Evolutionary conservation across 306 rosid genomes (phyloP), one percentile per base, ranked within the genome.

Genomic region (Dicorynia guianensis): DNA sequence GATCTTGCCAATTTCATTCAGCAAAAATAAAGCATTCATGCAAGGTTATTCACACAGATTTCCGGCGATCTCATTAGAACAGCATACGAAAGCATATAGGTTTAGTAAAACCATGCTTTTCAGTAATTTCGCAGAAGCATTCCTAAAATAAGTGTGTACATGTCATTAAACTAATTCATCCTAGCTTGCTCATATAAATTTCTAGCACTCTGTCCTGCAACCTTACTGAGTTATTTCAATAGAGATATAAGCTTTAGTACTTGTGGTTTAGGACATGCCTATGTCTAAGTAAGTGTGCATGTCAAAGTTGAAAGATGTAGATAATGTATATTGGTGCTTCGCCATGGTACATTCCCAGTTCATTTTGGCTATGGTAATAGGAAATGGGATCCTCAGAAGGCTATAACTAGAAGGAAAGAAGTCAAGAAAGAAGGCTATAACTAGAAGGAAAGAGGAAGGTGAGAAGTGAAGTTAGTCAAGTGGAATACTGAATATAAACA

Each of bases 1-100:
- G 61, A 68, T 70, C 76, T 34, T 34, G 30, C 69, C 64, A 36
- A 63, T 70, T 81, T 30, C n/a, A 65, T 36, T 66, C 36, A 55
- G 61, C 33, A 65, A 63, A 53, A 58, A 69, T 19, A 44, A 11
- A 71, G 30, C 14, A 63, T 53, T 7, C 34, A 66, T 67, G 15
- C 36, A 48, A 67, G 69, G 38, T 52, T 25, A 43, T 38, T 42
- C 7, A 50, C 59, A 48, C 40, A 25, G 60, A 20, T 46, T 18
- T 44, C 73, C 57, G 34, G 46, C 67, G 59, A 61, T 66, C 70
- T 60, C 54, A 55, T 11, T 20, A 14, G 13, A 67, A 66, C 11
- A 11, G 54, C 49, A 67, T 46, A 36, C 30, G 42, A 54, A 76
- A 30, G 61, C 73, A 83, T 30, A 61, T 52, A 43, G 30, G 30